phyloP scores from a whole-genome alignment of 225 moss, liverwort and hornwort genomes.

The Pseudoscleropodium purum region DNA sequence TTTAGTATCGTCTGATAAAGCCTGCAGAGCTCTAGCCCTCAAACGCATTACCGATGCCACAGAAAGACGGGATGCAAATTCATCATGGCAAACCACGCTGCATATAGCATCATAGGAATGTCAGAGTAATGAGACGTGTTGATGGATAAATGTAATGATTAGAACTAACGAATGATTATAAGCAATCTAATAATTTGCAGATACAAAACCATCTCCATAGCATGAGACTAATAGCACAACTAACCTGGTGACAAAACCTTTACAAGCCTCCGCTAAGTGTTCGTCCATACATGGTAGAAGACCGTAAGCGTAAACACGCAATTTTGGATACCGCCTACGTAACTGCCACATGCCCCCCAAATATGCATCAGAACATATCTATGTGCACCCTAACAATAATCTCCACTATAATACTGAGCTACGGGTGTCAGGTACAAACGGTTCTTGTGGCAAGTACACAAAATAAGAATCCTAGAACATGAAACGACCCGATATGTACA shows the following conservation, averaged over 20 bases:
- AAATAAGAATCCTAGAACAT: background rate
- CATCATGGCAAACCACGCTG: conserved; percentile 92
- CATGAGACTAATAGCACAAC: background rate
- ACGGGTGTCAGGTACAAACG: background rate
- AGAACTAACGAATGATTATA: background rate
- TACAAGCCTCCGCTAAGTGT: conserved; percentile 63
- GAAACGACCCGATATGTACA: background rate
- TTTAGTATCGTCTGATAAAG: conserved; percentile 38
- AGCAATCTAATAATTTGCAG: background rate
- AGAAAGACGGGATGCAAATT: conserved; percentile 83
- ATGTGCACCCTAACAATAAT: background rate
- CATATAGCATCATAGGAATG: background rate
- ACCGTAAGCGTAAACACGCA: conserved; percentile 83
- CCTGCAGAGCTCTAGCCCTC: conserved; percentile 51
- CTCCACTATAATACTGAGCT: background rate
- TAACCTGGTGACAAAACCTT: conserved; percentile 70
- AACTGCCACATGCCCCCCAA: conserved; percentile 38
- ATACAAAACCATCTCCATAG: background rate
- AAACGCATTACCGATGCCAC: conserved; percentile 77
- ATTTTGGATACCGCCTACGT: conserved; percentile 54
- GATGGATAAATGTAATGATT: background rate
- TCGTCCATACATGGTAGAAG: conserved; percentile 78
- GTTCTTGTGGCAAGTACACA: background rate
- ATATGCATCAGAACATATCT: background rate
- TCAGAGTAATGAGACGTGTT: background rate